These are phyloP conservation scores for Myriosclerotinia scirpicola DNA, from an alignment of 2,329 filamentous ascomycete species.

Conservation along the genomic window DNA sequence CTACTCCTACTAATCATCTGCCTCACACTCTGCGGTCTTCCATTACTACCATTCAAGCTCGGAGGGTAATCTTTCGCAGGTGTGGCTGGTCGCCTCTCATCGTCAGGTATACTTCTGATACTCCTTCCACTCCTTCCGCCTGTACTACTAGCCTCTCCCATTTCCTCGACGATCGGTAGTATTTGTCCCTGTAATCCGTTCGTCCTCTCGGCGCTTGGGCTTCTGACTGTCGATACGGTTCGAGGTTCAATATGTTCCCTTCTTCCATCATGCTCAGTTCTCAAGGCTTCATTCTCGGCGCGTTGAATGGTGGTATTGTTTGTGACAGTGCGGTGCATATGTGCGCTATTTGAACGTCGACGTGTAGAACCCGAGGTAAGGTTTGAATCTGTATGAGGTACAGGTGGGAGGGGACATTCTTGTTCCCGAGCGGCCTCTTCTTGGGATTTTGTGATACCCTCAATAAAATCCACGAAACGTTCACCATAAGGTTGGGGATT, in stretches of 20 bases:
- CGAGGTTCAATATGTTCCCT: conserved; percentile 40
- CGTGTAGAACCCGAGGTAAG: conserved; percentile 31
- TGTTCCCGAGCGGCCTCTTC: conserved; percentile 76
- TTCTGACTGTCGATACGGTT: conserved; percentile 57
- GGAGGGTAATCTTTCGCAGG: conserved; percentile 29
- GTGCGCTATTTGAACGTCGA: conserved; percentile 32
- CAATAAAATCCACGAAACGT: conserved; percentile 90
- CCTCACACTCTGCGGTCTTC: conserved; percentile 17
- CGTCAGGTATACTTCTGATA: conserved; percentile 39
- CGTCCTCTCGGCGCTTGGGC: conserved; percentile 54
- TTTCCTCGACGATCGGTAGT: conserved; percentile 86
- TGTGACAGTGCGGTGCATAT: conserved; percentile 30
- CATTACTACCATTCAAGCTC: conserved; percentile 22
- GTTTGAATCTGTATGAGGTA: conserved; percentile 36
- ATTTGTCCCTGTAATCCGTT: conserved; percentile 56
- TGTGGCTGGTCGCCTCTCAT: conserved; percentile 33
- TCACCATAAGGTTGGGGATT: conserved; percentile 90
- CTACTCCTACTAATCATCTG: conserved; percentile 52
- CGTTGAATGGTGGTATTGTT: conserved; percentile 34
- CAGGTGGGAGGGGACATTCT: conserved; percentile 25
- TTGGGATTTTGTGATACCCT: conserved; percentile 82
- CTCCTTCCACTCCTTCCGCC: conserved; percentile 58
- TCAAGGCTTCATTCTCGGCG: conserved; percentile 37
- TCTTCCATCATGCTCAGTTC: conserved; percentile 41
- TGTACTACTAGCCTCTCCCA: conserved; percentile 71